Evolutionary conservation across 495 filamentous ascomycete genomes (phyloP).

Genomic region (Penicillium dipodomyicola): DNA sequence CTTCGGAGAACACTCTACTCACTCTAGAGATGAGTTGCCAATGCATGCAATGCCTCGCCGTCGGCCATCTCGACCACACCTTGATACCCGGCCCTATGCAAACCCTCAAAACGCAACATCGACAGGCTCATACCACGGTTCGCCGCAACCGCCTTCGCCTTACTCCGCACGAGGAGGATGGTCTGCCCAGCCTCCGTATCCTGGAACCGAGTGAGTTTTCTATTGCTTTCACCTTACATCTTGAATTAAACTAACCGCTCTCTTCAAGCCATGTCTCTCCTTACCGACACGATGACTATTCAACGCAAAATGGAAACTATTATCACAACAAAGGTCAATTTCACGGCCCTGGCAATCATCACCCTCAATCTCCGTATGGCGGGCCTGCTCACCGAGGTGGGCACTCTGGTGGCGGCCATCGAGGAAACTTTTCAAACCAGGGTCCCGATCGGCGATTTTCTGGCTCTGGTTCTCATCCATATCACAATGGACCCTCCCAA

Average conservation of each 20-base stretch:
- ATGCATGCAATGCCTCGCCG: slow-evolving; percentile 37
- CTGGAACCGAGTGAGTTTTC: slow-evolving; percentile 56
- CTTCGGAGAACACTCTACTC: slow-evolving; percentile 21
- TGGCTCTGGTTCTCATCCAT: slow-evolving; percentile 34
- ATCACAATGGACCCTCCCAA: slow-evolving; percentile 27
- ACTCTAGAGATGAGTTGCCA: slow-evolving; percentile 34
- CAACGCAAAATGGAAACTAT: slow-evolving; percentile 48
- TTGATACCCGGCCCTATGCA: slow-evolving; percentile 51
- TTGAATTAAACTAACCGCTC: slow-evolving; percentile 24
- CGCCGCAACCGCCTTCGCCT: slow-evolving; percentile 65
- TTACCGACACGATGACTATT: slow-evolving; percentile 50
- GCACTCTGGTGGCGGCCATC: slow-evolving; percentile 43
- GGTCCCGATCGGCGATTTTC: slow-evolving; percentile 47
- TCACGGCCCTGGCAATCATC: slow-evolving; percentile 51
- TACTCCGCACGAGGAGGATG: slow-evolving; percentile 58
- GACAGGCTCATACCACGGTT: slow-evolving; percentile 61
- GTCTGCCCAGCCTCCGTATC: slow-evolving; percentile 54
- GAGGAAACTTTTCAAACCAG: slow-evolving; percentile 53
- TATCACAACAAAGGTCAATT: slow-evolving; percentile 54
- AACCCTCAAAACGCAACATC: slow-evolving; percentile 58
- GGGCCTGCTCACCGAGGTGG: slow-evolving; percentile 53
- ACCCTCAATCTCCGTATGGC: slow-evolving; percentile 46
- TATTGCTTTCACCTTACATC: slow-evolving; percentile 6
- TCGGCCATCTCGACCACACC: slow-evolving; percentile 33
- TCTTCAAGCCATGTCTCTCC: slow-evolving; percentile 46